Percentiles rank a stretch among this genome's conserved stretches.
Evolutionary conservation across 441 rosid genomes (phyloP).

Genomic region (Biscutella laevigata): DNA sequence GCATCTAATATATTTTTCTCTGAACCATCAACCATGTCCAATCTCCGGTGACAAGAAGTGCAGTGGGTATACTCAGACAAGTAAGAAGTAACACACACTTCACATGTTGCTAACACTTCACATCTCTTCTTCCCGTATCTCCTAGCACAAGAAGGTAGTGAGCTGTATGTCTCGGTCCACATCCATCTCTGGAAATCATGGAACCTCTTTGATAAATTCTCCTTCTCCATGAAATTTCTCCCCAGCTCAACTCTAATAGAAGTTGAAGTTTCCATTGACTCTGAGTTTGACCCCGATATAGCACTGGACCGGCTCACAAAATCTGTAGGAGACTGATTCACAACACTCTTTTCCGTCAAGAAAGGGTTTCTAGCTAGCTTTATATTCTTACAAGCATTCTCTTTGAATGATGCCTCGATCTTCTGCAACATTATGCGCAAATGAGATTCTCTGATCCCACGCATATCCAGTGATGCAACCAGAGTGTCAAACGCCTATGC

Average conservation of each 20-base stretch:
- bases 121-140: constrained; percentile 61
- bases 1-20: constrained; percentile 29
- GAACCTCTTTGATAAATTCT: constrained; percentile 56
- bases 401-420: constrained; percentile 78
- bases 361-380: constrained; percentile 22
- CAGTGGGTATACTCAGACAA: constrained; percentile 49
- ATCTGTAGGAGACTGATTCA: constrained; percentile 30
- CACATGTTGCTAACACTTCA: constrained; percentile 55
- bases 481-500: constrained; percentile 76
- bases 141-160: constrained; percentile 46
- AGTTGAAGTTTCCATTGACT: constrained; percentile 41
- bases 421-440: constrained; percentile 78
- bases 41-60: constrained; percentile 52
- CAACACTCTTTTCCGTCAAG: constrained; percentile 29
- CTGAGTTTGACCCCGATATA: constrained; percentile 44
- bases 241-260: constrained; percentile 75
- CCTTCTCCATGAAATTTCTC: constrained; percentile 55
- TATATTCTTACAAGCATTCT: constrained; percentile 36
- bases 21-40: constrained; percentile 30
- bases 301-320: constrained; percentile 57
- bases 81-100: constrained; percentile 47
- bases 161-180: constrained; percentile 61
- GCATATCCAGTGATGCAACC: constrained; percentile 68
- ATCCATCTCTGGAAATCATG: constrained; percentile 79
- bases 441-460: constrained; percentile 93